These are phyloP conservation scores for Plenodomus biglobosus DNA, from an alignment of 2,329 filamentous ascomycete species.

Conservation along the genomic window DNA sequence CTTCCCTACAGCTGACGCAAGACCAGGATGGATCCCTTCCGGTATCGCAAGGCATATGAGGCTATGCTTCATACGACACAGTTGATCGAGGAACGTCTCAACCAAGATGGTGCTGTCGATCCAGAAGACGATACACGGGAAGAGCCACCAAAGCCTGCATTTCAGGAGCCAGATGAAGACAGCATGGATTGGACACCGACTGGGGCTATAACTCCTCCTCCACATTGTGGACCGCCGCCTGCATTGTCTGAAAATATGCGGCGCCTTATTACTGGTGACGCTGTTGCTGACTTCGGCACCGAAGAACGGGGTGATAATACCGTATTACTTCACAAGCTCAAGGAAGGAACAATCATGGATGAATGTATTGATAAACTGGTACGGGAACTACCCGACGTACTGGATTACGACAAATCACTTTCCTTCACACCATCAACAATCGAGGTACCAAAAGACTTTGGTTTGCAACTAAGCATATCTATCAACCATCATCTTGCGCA, in stretches of 20 bases:
- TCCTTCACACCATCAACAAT: slow-evolving; percentile 44
- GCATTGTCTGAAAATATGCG: slow-evolving; percentile 34
- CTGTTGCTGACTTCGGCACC: slow-evolving; percentile 26
- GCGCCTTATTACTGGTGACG: slow-evolving; percentile 31
- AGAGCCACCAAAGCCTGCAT: slow-evolving; percentile 11
- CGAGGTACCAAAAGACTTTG: slow-evolving; percentile 43
- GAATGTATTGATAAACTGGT: slow-evolving; percentile 43
- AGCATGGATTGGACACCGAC: slow-evolving; percentile 45
- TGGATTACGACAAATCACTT: slow-evolving; percentile 38
- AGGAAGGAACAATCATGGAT: slow-evolving; percentile 42
- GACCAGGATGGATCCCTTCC: slow-evolving; percentile 40
- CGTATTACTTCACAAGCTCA: slow-evolving; percentile 38
- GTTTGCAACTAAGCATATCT: slow-evolving; percentile 41
- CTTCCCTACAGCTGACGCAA: slow-evolving; percentile 9
- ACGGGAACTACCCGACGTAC: slow-evolving; percentile 37
- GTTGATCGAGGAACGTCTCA: slow-evolving; percentile 35
- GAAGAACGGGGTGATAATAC: slow-evolving; percentile 29
- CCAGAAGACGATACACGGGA: slow-evolving; percentile 8
- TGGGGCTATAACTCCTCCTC: slow-evolving; percentile 29
- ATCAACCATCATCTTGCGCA: slow-evolving; percentile 45
- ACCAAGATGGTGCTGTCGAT: slow-evolving; percentile 17
- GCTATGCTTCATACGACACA: slow-evolving; percentile 42
- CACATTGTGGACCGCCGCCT: slow-evolving; percentile 34
- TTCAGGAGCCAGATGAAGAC: slow-evolving; percentile 37
- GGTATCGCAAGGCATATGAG: slow-evolving; percentile 43